phyloP scores from a whole-genome alignment of 768 basidiomycete genomes.

The Russula virescens region DNA sequence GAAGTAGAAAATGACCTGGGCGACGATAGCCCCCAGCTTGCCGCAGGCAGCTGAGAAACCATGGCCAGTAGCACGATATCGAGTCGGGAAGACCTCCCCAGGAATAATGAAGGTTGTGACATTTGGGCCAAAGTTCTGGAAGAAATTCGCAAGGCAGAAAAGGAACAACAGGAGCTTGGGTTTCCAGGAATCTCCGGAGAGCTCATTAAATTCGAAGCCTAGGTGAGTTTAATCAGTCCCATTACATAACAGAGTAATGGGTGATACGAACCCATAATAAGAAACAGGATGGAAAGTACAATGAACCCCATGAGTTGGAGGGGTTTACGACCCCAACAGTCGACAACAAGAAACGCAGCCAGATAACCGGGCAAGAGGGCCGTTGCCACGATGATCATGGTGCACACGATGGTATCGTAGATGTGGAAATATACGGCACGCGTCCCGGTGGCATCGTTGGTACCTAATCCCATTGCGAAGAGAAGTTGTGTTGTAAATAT shows the following conservation, averaged over 20 bases:
- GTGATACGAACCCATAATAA: constrained; percentile 54
- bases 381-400: constrained; percentile 65
- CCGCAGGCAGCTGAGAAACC: constrained; percentile 42
- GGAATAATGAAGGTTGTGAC: constrained; percentile 42
- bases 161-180: constrained; percentile 34
- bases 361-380: constrained; percentile 83
- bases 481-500: constrained; percentile 52
- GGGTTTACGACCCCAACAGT: constrained; percentile 74
- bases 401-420: constrained; percentile 61
- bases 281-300: constrained; percentile 58
- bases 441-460: constrained; percentile 32
- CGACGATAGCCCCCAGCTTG: constrained; percentile 41
- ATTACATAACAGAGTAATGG: background rate
- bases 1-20: constrained; percentile 33
- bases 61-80: constrained; percentile 40
- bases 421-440: constrained; percentile 45
- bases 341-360: constrained; percentile 58
- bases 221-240: background rate
- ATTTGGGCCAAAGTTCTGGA: constrained; percentile 43
- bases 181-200: constrained; percentile 27
- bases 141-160: constrained; percentile 39
- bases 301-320: constrained; percentile 77
- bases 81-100: constrained; percentile 42
- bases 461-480: constrained; percentile 53
- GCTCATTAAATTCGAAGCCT: constrained; percentile 30